Percentiles rank a stretch among this genome's conserved stretches.
phyloP scores from a whole-genome alignment of 805 yeast genomes.

The Clavispora phyllophila region DNA sequence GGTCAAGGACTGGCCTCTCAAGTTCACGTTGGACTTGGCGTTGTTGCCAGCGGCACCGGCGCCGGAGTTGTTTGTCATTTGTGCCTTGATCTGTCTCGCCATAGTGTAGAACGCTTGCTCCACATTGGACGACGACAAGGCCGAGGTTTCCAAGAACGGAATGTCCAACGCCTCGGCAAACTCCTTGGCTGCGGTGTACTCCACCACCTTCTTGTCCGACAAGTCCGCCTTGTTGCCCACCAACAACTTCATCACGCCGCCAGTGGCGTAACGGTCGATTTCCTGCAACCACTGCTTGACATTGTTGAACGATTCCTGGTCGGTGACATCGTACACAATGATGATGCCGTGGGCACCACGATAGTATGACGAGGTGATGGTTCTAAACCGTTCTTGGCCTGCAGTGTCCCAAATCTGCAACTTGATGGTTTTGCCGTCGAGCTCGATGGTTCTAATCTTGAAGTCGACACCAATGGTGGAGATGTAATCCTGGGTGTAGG shows the following conservation, averaged over 20 bases:
- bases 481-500: conserved; percentile 93
- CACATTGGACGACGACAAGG: conserved; percentile 90
- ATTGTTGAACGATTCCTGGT: conserved; percentile 91
- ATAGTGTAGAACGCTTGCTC: conserved; percentile 98
- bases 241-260: conserved; percentile 90
- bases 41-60: conserved; percentile 25
- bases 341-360: conserved; percentile 99
- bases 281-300: conserved; percentile 99
- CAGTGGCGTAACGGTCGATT: conserved; percentile 96
- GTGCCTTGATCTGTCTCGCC: conserved; percentile 97
- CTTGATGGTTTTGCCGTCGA: conserved; percentile 95
- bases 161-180: conserved; percentile 93
- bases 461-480: conserved; percentile 98
- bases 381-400: conserved; percentile 97
- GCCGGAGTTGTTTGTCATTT: conserved; percentile 68
- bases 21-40: conserved; percentile 63
- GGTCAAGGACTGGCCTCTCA: conserved; percentile 60
- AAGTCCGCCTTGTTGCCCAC: conserved; percentile 97
- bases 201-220: conserved; percentile 90
- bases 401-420: conserved; percentile 99
- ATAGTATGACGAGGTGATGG: conserved; percentile 94
- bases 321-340: conserved; percentile 96
- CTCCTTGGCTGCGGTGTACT: conserved; percentile 93
- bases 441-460: conserved; percentile 81
- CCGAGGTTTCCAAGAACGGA: conserved; percentile 95